A percentile compares a stretch with the other conserved stretches of the same genome.
Conservation (phyloP, 2,329 filamentous ascomycete species). For the Lizonia empirigonia region DNA sequence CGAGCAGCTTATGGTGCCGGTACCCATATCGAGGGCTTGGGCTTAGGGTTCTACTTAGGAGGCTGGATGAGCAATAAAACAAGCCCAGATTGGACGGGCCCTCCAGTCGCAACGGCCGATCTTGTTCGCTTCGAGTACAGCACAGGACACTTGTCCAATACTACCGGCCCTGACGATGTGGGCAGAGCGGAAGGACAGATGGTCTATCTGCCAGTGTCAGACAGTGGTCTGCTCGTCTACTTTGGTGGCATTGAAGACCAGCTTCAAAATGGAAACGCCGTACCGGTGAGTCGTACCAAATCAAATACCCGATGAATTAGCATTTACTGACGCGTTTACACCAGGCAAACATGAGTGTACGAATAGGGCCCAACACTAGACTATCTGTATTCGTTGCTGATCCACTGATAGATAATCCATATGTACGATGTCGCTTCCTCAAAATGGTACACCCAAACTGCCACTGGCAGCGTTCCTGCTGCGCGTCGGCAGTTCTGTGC, state of each 20-base stretch:
- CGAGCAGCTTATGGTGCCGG: conserved; percentile 64
- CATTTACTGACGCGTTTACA: not conserved
- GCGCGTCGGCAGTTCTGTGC: conserved; percentile 65
- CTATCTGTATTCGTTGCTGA: not conserved
- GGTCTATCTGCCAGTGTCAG: conserved; percentile 65
- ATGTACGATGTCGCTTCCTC: conserved; percentile 66
- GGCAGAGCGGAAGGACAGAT: conserved; percentile 65
- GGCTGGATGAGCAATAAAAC: conserved; percentile 65
- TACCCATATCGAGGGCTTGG: conserved; percentile 59
- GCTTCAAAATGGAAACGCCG: conserved; percentile 55
- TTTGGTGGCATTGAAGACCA: conserved; percentile 64
- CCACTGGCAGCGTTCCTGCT: conserved; percentile 59
- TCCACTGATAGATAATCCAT: conserved; percentile 54
- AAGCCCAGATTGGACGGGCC: conserved; percentile 57
- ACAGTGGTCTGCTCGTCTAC: conserved; percentile 65
- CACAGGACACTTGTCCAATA: conserved; percentile 58
- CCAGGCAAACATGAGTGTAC: conserved; percentile 47
- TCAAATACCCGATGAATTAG: not conserved
- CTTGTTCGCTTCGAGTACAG: conserved; percentile 64
- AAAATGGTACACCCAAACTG: conserved; percentile 65
- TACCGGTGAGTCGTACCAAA: conserved; percentile 25
- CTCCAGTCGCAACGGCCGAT: conserved; percentile 56
- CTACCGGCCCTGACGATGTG: conserved; percentile 57
- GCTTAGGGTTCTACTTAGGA: conserved; percentile 66
- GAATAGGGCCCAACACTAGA: not conserved